phyloP scores from a whole-genome alignment of 208 protist genomes.

The Acanthamoeba lenticulata region DNA sequence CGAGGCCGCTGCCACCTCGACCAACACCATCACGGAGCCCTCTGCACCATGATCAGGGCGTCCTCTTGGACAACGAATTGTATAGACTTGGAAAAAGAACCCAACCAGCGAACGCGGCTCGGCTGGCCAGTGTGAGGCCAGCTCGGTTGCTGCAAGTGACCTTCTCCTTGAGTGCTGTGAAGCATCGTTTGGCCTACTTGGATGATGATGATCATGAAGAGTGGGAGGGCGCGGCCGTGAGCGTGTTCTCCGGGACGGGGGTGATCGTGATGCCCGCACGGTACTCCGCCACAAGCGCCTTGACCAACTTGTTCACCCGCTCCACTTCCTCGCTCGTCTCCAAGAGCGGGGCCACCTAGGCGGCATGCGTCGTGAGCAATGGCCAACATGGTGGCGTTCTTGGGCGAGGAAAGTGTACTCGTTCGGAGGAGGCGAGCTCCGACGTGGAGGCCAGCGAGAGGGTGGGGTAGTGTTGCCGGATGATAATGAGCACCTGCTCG shows the following conservation, averaged over 20 bases:
- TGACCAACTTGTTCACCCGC: background rate
- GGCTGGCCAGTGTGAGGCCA: too few relatives aligned
- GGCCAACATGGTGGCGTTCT: background rate
- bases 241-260: background rate
- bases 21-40: too few relatives aligned
- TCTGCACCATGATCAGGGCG: too few relatives aligned
- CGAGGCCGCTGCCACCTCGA: background rate
- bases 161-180: too few relatives aligned
- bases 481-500: constrained; percentile 24
- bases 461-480: background rate
- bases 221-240: background rate
- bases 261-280: background rate
- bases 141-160: too few relatives aligned
- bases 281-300: background rate
- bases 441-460: constrained; percentile 1
- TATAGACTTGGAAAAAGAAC: too few relatives aligned
- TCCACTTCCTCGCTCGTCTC: background rate
- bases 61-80: too few relatives aligned
- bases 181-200: too few relatives aligned
- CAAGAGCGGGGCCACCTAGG: background rate
- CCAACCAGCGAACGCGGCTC: too few relatives aligned
- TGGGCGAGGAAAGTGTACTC: background rate
- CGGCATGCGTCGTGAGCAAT: background rate
- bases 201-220: too few relatives aligned
- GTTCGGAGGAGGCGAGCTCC: background rate